Base-by-base conservation (phyloP, 345 rosid genomes). In the Boechera retrofracta region DNA sequence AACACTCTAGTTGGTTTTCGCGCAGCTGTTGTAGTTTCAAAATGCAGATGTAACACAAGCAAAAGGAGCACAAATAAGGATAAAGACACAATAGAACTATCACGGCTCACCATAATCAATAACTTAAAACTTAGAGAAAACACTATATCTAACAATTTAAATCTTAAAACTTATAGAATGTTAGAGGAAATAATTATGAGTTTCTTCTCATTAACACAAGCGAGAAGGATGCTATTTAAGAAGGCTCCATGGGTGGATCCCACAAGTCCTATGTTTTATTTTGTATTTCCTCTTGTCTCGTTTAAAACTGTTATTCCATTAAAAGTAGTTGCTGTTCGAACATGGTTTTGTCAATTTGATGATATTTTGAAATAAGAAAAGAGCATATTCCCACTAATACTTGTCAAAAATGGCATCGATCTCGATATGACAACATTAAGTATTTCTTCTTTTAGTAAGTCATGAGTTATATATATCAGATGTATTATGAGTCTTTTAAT, bases 11-110 rank as follows among this genome's bases (percentile, higher is more conserved):
- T 52, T 52, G 56, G 12, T 21, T 33, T 51, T 71, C 76, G 45
- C 4, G 42, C 48, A 54, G 66, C 71, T 5, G 7, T 55, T 45
- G 49, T 45, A 26, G 16, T 63, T 45, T 57, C 65, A 70, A 70
- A 45, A 1, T 77, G 72, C 26, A 71, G 57, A 53, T 77, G n/a
- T 41, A 77, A 61, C 65, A 75, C 79, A 59, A 75, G n/a, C 42
- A 45, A 52, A 52, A 69, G 24, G 16, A 64, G 10, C 41, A 77
- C 4, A 28, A 64, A 15, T 24, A 47, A 15, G 32, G 52, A 13
- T n/a, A 77, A 36, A 54, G 62, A 16, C 57, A 16, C 12, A 9
- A 54, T 35, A 6, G 35, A 77, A 56, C 53, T 53, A 44, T 41
- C 36, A 71, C 53, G 80, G 18, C 48, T 77, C 80, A 28, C 67